phyloP scores from a whole-genome alignment of 352 stramenopile species.

The Pythium brachiatum region DNA sequence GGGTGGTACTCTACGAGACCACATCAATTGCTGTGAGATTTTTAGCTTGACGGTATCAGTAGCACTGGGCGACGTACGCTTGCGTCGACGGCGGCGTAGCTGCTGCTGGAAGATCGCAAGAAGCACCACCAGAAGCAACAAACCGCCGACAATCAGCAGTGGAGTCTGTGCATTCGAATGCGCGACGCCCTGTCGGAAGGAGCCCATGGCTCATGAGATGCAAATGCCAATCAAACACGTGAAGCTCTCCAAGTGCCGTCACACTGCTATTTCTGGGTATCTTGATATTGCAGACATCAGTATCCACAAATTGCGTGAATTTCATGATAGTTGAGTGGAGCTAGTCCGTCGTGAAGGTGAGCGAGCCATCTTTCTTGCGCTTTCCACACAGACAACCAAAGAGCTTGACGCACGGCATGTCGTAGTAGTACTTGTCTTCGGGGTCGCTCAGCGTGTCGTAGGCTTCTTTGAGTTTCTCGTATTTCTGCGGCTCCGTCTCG shows the following conservation, averaged over 20 bases:
- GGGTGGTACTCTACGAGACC: conserved; percentile 38
- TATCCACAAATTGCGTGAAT: not conserved
- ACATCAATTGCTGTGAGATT: not conserved
- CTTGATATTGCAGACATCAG: no score
- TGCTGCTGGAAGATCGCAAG: conserved; percentile 33
- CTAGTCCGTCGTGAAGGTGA: conserved; percentile 74
- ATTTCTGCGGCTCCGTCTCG: conserved; percentile 79
- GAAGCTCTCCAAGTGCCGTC: not conserved
- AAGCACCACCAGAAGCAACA: conserved; percentile 37
- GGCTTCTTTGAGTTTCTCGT: conserved; percentile 76
- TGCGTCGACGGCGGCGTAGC: conserved; percentile 5
- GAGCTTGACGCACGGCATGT: conserved; percentile 80
- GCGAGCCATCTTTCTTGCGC: conserved; percentile 70
- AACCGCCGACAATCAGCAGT: conserved; percentile 40
- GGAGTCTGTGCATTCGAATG: conserved; percentile 29
- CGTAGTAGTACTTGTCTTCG: conserved; percentile 85
- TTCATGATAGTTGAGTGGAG: not conserved
- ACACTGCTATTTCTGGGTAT: not conserved
- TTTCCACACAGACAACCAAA: conserved; percentile 78
- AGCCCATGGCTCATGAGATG: conserved; percentile 26
- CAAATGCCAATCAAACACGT: not conserved
- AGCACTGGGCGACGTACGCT: conserved; percentile 7
- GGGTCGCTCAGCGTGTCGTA: conserved; percentile 76
- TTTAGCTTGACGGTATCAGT: not conserved
- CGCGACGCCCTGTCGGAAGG: conserved; percentile 33